These are phyloP conservation scores for Zychaea mexicana DNA, from an alignment of 371 early-diverging fungal genomes.

Conservation along the genomic window DNA sequence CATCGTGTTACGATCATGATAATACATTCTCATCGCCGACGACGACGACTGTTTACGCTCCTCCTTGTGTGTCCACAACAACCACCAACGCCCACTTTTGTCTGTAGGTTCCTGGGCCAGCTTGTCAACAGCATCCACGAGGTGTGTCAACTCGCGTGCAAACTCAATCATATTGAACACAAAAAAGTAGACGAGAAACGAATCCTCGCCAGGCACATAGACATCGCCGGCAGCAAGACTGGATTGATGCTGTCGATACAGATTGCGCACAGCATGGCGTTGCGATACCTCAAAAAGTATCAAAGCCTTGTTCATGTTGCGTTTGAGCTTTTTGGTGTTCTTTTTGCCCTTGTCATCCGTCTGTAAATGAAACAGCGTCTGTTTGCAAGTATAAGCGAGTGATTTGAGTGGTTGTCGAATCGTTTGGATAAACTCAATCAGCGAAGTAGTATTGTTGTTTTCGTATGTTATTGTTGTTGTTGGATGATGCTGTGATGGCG, in stretches of 20 bases:
- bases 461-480: background rate
- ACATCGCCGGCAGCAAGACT: background rate
- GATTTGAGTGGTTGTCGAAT: constrained; percentile 66
- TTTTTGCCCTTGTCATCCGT: constrained; percentile 25
- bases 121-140: constrained; percentile 44
- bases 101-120: background rate
- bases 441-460: constrained; percentile 9
- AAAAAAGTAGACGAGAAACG: constrained; percentile 77
- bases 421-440: constrained; percentile 59
- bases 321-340: constrained; percentile 7
- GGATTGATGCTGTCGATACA: constrained; percentile 18
- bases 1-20: constrained; percentile 53
- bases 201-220: constrained; percentile 56
- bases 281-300: constrained; percentile 44
- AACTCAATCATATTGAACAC: constrained; percentile 78
- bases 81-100: background rate
- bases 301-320: constrained; percentile 45
- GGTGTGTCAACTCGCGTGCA: constrained; percentile 58
- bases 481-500: background rate
- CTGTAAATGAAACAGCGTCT: constrained; percentile 56
- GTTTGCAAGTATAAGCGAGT: constrained; percentile 65
- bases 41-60: too few species aligned
- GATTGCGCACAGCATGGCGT: constrained; percentile 34
- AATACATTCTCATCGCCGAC: too few species aligned
- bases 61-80: background rate